Evolutionary conservation across 2,329 filamentous ascomycete species (phyloP).

Genomic region (Aureobasidium sp.): DNA sequence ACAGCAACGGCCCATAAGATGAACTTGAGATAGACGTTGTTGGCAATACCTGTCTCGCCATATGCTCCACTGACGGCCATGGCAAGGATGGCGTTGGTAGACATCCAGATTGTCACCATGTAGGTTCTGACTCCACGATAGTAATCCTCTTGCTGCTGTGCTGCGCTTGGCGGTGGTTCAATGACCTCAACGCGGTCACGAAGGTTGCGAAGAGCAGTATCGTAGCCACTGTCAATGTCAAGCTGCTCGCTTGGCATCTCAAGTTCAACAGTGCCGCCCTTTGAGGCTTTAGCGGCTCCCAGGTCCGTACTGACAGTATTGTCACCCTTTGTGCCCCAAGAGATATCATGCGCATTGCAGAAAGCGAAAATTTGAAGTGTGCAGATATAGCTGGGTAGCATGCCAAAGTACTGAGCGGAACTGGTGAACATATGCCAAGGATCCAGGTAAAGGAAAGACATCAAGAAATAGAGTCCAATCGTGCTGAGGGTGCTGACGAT

Average conservation of each 20-base stretch:
- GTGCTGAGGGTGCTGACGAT: constrained; percentile 86
- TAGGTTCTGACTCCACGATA: constrained; percentile 96
- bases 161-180: constrained; percentile 51
- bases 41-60: constrained; percentile 57
- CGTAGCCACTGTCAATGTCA: constrained; percentile 95
- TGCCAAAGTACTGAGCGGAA: constrained; percentile 80
- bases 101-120: constrained; percentile 94
- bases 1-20: constrained; percentile 87
- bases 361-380: constrained; percentile 97
- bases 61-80: constrained; percentile 92
- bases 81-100: constrained; percentile 81
- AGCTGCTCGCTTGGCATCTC: constrained; percentile 98
- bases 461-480: constrained; percentile 87
- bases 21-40: constrained; percentile 86
- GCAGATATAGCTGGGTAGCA: constrained; percentile 91
- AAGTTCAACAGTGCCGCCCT: constrained; percentile 70
- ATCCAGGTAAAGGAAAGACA: constrained; percentile 93
- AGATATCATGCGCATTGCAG: constrained; percentile 98
- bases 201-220: constrained; percentile 91
- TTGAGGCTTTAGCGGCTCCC: constrained; percentile 71
- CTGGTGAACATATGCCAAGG: constrained; percentile 99
- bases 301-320: constrained; percentile 91
- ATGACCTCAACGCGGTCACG: constrained; percentile 85
- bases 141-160: constrained; percentile 94
- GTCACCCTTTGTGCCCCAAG: constrained; percentile 98